phyloP scores from a whole-genome alignment of 495 filamentous ascomycete genomes.

The Letharia columbiana region DNA sequence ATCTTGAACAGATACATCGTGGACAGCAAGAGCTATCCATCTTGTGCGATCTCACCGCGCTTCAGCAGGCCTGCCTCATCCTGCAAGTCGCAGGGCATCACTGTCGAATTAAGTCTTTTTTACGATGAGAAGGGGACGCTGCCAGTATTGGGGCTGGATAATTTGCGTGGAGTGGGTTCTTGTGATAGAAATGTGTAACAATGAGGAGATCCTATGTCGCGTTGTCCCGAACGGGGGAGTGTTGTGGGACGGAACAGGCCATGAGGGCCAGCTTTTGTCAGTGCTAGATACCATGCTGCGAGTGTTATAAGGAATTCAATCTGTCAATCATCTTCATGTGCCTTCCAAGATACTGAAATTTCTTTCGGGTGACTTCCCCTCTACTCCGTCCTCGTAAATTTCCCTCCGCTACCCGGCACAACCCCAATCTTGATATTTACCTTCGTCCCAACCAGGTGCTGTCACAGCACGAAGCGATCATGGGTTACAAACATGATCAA shows the following conservation, averaged over 20 bases:
- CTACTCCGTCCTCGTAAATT: too few relatives aligned
- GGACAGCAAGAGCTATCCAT: not conserved
- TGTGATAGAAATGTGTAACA: constrained; percentile 1
- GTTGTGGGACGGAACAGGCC: not conserved
- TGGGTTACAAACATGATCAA: constrained; percentile 22
- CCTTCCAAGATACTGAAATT: not conserved
- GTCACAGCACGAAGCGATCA: not conserved
- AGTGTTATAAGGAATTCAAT: constrained; percentile 8
- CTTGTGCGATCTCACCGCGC: not conserved
- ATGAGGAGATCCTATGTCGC: not conserved
- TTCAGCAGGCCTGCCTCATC: not conserved
- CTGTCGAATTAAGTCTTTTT: not conserved
- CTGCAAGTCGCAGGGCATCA: constrained; percentile 1
- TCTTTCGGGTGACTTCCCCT: not conserved
- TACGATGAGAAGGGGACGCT: constrained; percentile 1
- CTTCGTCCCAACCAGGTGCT: not conserved
- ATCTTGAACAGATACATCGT: not conserved
- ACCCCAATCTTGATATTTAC: not conserved
- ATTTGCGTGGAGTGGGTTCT: not conserved
- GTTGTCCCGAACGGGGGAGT: not conserved
- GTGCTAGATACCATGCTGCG: constrained; percentile 15
- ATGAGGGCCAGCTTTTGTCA: not conserved
- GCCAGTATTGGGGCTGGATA: not conserved
- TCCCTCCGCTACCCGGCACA: not conserved
- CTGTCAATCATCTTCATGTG: not conserved